Percentiles rank a stretch among this genome's conserved stretches.
Conservation (phyloP, 768 basidiomycete genomes). For the Trametes elegans region DNA sequence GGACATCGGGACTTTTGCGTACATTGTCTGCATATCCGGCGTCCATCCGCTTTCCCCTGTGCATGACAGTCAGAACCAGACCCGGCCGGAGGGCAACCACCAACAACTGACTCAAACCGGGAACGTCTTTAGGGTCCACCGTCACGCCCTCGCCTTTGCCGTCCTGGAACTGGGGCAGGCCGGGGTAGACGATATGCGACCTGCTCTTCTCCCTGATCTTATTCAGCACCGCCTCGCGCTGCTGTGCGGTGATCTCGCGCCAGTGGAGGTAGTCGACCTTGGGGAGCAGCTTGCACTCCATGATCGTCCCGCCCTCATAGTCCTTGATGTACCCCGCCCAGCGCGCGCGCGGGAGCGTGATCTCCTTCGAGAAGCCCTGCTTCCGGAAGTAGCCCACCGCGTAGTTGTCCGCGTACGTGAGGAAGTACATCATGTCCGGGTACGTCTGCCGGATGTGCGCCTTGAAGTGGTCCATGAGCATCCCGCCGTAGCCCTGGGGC, state of each 20-base stretch:
- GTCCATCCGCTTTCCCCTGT: slow-evolving; percentile 93
- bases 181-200: slow-evolving; percentile 83
- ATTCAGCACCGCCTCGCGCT: slow-evolving; percentile 85
- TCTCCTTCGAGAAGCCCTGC: slow-evolving; percentile 98
- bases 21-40: slow-evolving; percentile 74
- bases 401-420: slow-evolving; percentile 99
- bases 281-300: slow-evolving; percentile 96
- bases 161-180: slow-evolving; percentile 72
- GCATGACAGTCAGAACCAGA: slow-evolving; percentile 15
- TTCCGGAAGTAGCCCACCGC: slow-evolving; percentile 99
- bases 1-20: slow-evolving; percentile 28
- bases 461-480: slow-evolving; percentile 99
- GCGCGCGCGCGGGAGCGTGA: slow-evolving; percentile 81
- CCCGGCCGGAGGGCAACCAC: background rate
- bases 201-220: slow-evolving; percentile 87
- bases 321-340: slow-evolving; percentile 99
- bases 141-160: slow-evolving; percentile 48
- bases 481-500: slow-evolving; percentile 88
- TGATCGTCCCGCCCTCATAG: slow-evolving; percentile 98
- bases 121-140: slow-evolving; percentile 77
- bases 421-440: slow-evolving; percentile 88
- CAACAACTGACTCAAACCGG: slow-evolving; percentile 57
- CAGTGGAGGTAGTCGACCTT: slow-evolving; percentile 90
- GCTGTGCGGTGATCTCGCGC: slow-evolving; percentile 66
- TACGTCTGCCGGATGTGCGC: slow-evolving; percentile 82